Percentiles rank a stretch among this genome's conserved stretches.
Conservation (phyloP, 768 basidiomycete genomes). For the Ramaria rubella region DNA sequence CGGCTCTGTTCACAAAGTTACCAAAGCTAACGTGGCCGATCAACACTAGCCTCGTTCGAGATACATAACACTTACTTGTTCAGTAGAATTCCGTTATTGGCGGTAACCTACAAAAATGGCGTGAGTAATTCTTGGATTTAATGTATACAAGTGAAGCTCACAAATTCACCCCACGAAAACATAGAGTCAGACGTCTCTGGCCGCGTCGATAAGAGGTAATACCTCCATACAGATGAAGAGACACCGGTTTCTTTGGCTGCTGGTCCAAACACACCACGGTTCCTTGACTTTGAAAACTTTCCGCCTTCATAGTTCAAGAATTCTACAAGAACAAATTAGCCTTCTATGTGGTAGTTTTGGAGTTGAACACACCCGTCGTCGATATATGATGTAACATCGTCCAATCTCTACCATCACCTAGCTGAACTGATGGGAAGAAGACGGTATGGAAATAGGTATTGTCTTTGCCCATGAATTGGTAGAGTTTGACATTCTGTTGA, state of each 20-base stretch:
- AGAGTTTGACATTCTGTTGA: conserved; percentile 79
- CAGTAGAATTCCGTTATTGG: conserved; percentile 87
- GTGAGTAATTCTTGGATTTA: background rate
- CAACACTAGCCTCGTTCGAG: background rate
- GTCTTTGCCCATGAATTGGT: conserved; percentile 99
- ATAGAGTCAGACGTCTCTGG: conserved; percentile 93
- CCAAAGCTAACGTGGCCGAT: conserved; percentile 57
- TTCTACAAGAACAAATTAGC: conserved; percentile 41
- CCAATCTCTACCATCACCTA: conserved; percentile 90
- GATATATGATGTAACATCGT: conserved; percentile 91
- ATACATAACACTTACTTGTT: conserved; percentile 62
- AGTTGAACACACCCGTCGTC: conserved; percentile 65
- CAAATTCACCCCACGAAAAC: conserved; percentile 96
- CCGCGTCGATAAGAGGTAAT: conserved; percentile 86
- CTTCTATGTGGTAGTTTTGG: background rate
- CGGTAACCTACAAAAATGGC: conserved; percentile 53
- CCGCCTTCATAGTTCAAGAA: conserved; percentile 98
- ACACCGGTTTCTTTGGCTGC: conserved; percentile 91
- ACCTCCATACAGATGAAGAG: conserved; percentile 92
- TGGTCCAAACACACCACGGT: conserved; percentile 95
- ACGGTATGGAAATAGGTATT: conserved; percentile 98
- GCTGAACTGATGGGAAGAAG: conserved; percentile 83
- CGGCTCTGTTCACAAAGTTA: conserved; percentile 91
- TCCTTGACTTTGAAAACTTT: conserved; percentile 97
- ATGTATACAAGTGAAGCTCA: conserved; percentile 31